Base-by-base conservation (phyloP, 139 green algal species). In the Chlorella sp. region DNA sequence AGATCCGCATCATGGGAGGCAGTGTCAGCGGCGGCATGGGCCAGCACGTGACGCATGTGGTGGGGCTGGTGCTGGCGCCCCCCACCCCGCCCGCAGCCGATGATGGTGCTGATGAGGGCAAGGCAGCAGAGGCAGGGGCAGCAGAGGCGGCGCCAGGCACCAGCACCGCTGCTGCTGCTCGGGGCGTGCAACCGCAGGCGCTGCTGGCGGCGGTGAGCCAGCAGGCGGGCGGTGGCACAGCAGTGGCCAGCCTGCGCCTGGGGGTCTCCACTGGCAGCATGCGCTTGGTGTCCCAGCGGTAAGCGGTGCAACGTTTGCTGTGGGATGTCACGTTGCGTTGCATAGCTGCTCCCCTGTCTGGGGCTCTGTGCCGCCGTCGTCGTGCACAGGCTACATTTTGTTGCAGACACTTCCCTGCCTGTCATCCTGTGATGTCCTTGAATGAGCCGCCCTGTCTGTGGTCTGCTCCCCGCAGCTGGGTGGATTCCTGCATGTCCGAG, bases 251-350 rank as follows among this genome's bases (percentile, higher is more conserved):
- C 57, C 38, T 82, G 18, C 41, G 47, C 30, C 76, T 82, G 36
- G 60, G 60, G 9, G 15, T 82, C 23, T 38, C 36, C 11, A 60
- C 57, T 5, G 57, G 76, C 7, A 44, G 25, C 76, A n/a, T 72
- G 76, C 57, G 36, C 60, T 60, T 82, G 34, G 76, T 82, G 26
- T 41, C 73, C 20, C 44, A 80, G 23, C 47, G 44, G 76, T 82
- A 25, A 56, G 47, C 0, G 44, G 4, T 62, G 70, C 32, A 74
- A 1, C 16, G 11, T 16, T 74, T 11, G 21, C n/a, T n/a, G n/a
- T n/a, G n/a, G n/a, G n/a, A n/a, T n/a, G n/a, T n/a, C n/a, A n/a
- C n/a, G n/a, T n/a, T n/a, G n/a, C n/a, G n/a, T n/a, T n/a, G n/a
- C n/a, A n/a, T n/a, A n/a, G n/a, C n/a, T n/a, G n/a, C n/a, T n/a